A percentile compares a stretch with the other conserved stretches of the same genome.
phyloP scores from a whole-genome alignment of 768 basidiomycete species.

The Clathrus columnatus region DNA sequence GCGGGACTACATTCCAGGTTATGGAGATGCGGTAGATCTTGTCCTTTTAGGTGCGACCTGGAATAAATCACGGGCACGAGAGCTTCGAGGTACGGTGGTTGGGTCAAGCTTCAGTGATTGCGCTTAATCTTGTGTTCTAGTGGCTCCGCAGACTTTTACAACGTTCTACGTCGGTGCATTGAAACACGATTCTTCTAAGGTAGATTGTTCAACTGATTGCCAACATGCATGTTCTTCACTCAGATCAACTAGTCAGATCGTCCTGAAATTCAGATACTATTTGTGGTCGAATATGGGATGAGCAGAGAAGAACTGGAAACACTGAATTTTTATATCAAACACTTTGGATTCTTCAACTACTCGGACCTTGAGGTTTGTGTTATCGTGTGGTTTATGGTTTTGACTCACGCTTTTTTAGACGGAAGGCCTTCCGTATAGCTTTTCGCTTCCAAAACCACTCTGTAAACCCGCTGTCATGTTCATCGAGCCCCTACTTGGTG shows the following conservation, averaged over 20 bases:
- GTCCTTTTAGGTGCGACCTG: constrained; percentile 69
- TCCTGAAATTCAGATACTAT: constrained; percentile 67
- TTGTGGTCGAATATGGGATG: constrained; percentile 70
- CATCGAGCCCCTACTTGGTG: constrained; percentile 52
- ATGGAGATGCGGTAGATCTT: constrained; percentile 76
- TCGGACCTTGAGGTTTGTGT: constrained; percentile 9
- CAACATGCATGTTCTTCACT: too few species aligned
- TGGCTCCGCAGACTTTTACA: constrained; percentile 61
- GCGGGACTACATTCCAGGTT: constrained; percentile 79
- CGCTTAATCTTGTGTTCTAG: constrained; percentile 28
- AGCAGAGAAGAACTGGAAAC: constrained; percentile 58
- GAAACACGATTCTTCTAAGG: constrained; percentile 30
- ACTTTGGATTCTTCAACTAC: constrained; percentile 28
- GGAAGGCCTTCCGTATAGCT: constrained; percentile 42
- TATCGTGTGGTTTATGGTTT: not conserved
- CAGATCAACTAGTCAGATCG: constrained; percentile 30
- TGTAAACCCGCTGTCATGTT: constrained; percentile 48
- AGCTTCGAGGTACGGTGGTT: constrained; percentile 52
- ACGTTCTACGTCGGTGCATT: constrained; percentile 74
- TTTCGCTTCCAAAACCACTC: constrained; percentile 40
- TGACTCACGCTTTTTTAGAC: not conserved
- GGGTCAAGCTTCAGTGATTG: not conserved
- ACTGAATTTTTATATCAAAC: constrained; percentile 56
- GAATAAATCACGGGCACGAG: constrained; percentile 71
- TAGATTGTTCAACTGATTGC: too few species aligned